Evolutionary conservation across 768 basidiomycete genomes (phyloP).

Genomic region (Lentinula edodes): DNA sequence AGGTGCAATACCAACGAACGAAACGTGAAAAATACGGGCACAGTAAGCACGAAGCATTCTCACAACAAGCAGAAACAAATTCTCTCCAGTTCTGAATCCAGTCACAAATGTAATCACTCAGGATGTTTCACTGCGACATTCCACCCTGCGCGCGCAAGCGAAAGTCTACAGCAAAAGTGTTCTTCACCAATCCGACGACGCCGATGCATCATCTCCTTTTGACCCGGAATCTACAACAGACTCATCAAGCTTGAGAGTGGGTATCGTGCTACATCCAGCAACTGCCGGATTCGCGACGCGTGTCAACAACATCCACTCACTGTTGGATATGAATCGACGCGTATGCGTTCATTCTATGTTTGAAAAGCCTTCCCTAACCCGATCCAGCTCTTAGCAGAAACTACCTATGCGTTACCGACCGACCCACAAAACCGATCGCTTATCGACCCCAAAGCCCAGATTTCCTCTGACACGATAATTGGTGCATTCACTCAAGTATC

Average conservation of each 20-base stretch:
- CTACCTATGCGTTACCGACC: conserved; percentile 48
- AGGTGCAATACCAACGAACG: conserved; percentile 67
- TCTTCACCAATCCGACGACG: conserved; percentile 3
- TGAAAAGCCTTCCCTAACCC: background rate
- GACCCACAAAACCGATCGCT: conserved; percentile 59
- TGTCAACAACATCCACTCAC: conserved; percentile 71
- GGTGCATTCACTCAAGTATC: conserved; percentile 80
- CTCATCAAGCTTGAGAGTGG: conserved; percentile 51
- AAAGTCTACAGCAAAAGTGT: conserved; percentile 6
- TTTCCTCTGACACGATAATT: conserved; percentile 76
- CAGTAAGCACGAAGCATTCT: conserved; percentile 28
- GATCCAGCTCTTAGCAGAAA: conserved; percentile 44
- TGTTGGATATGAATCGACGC: conserved; percentile 76
- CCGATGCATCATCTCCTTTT: conserved; percentile 38
- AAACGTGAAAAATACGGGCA: conserved; percentile 55
- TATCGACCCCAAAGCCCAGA: conserved; percentile 78
- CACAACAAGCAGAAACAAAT: background rate
- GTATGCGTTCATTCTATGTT: conserved; percentile 33
- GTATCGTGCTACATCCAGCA: conserved; percentile 53
- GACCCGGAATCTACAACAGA: conserved; percentile 27
- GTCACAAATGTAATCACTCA: conserved; percentile 40
- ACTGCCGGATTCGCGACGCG: conserved; percentile 56
- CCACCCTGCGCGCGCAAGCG: conserved; percentile 35
- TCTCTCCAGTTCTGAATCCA: conserved; percentile 39
- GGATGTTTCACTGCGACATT: conserved; percentile 51